Conservation (phyloP, 2,329 filamentous ascomycete genomes). For the Sporothrix brunneoviolacea region DNA sequence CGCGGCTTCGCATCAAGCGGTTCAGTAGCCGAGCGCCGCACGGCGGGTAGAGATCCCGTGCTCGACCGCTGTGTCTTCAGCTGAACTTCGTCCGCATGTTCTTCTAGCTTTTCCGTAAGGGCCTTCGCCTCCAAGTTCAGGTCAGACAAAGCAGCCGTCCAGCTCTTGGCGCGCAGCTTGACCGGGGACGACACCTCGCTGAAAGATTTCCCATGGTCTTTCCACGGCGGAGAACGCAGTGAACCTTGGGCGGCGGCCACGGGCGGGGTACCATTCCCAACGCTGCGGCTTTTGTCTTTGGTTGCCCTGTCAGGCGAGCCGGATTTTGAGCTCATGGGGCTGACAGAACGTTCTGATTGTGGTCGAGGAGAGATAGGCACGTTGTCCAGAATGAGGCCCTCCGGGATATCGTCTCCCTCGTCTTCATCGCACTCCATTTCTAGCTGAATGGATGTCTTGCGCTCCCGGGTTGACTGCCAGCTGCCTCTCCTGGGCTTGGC, state of each 20-base stretch:
- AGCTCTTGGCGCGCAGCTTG: slow-evolving; percentile 61
- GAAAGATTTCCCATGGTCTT: slow-evolving; percentile 33
- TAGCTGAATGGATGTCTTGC: slow-evolving; percentile 63
- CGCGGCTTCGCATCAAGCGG: slow-evolving; percentile 42
- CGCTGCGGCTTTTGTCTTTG: slow-evolving; percentile 46
- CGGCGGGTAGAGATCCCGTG: slow-evolving; percentile 31
- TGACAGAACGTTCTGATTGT: slow-evolving; percentile 45
- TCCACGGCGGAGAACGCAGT: slow-evolving; percentile 51
- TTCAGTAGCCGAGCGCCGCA: slow-evolving; percentile 26
- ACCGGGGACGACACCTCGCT: slow-evolving; percentile 34
- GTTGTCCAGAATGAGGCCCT: slow-evolving; percentile 73
- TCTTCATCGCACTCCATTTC: slow-evolving; percentile 73
- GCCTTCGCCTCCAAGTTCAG: slow-evolving; percentile 67
- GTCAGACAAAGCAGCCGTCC: slow-evolving; percentile 63
- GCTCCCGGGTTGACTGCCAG: slow-evolving; percentile 61
- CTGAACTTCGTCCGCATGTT: slow-evolving; percentile 61
- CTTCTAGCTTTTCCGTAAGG: slow-evolving; percentile 73
- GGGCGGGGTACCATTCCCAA: slow-evolving; percentile 59
- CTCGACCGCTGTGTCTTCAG: slow-evolving; percentile 34
- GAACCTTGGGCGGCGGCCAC: slow-evolving; percentile 54
- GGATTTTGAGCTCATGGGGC: slow-evolving; percentile 45
- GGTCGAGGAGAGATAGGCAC: slow-evolving; percentile 73
- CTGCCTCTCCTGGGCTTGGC: slow-evolving; percentile 51
- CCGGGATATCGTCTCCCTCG: slow-evolving; percentile 70
- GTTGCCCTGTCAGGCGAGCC: slow-evolving; percentile 46